A percentile compares a stretch with the other conserved stretches of the same genome.
phyloP scores from a whole-genome alignment of 1,284 basidiomycete species.

The Ganoderma resinaceum region DNA sequence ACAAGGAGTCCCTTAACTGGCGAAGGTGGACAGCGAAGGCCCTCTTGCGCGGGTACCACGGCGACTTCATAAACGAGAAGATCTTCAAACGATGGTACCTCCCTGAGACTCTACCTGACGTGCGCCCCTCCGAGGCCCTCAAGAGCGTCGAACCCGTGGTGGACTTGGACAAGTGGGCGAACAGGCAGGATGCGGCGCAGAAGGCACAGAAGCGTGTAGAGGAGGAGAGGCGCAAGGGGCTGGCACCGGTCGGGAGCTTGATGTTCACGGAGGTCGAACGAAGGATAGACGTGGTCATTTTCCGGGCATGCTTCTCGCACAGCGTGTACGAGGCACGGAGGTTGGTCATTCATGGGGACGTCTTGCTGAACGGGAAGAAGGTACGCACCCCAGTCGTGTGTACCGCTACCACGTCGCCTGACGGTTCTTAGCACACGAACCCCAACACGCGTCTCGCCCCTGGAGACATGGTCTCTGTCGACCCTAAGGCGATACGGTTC shows the following conservation, averaged over 20 bases:
- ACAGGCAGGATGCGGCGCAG: conserved; percentile 52
- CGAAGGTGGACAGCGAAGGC: conserved; percentile 93
- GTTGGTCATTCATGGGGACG: conserved; percentile 88
- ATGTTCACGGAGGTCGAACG: conserved; percentile 96
- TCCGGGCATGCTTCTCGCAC: conserved; percentile 90
- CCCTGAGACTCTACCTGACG: conserved; percentile 86
- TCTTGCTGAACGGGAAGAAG: conserved; percentile 89
- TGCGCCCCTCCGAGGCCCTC: conserved; percentile 62
- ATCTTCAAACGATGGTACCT: conserved; percentile 97
- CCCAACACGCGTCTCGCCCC: conserved; percentile 92
- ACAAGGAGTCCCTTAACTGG: conserved; percentile 83
- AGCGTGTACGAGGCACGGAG: conserved; percentile 91
- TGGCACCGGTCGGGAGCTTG: conserved; percentile 87
- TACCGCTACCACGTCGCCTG: conserved; percentile 2
- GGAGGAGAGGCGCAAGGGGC: conserved; percentile 66
- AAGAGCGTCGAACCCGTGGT: conserved; percentile 42
- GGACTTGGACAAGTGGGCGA: conserved; percentile 52
- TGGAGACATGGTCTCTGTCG: conserved; percentile 93
- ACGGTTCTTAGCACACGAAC: conserved; percentile 69
- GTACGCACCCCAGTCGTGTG: conserved; percentile 51
- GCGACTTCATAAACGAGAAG: conserved; percentile 93
- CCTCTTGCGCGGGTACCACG: conserved; percentile 94
- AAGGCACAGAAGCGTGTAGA: conserved; percentile 54
- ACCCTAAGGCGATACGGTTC: conserved; percentile 85
- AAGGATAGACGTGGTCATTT: conserved; percentile 91